Percentiles rank a stretch among this genome's conserved stretches.
Evolutionary conservation across 108 stramenopile species (phyloP).

Genomic region (Nitzschia sp.): DNA sequence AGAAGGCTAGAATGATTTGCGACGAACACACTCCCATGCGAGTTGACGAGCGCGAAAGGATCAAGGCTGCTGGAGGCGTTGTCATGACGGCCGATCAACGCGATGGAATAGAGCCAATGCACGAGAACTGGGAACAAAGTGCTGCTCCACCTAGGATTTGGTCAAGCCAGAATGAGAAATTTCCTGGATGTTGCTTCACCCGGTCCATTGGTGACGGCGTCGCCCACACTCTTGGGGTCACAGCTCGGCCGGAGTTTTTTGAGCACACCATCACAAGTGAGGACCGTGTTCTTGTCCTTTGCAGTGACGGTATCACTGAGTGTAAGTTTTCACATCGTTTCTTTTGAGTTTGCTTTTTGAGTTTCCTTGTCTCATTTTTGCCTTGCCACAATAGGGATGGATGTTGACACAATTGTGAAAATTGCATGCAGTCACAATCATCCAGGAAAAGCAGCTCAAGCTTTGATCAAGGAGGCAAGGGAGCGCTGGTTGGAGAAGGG

Average conservation of each 20-base stretch:
- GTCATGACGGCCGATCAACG: constrained; percentile 81
- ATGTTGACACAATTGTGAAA: constrained; percentile 59
- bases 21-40: constrained; percentile 8
- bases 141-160: constrained; percentile 78
- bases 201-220: constrained; percentile 68
- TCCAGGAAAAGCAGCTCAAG: constrained; percentile 41
- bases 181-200: constrained; percentile 77
- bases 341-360: background rate
- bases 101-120: constrained; percentile 52
- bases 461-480: constrained; percentile 57
- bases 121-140: constrained; percentile 69
- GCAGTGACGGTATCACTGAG: constrained; percentile 78
- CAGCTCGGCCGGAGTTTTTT: constrained; percentile 65
- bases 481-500: constrained; percentile 65
- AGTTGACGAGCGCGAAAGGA: constrained; percentile 61
- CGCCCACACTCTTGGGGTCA: constrained; percentile 67
- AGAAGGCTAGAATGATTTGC: background rate
- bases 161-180: constrained; percentile 48
- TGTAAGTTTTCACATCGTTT: constrained; percentile 25
- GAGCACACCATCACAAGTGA: constrained; percentile 33
- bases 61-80: constrained; percentile 61
- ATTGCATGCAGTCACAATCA: constrained; percentile 10
- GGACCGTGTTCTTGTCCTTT: constrained; percentile 63
- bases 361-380: background rate
- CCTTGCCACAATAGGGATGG: background rate